A percentile compares a stretch with the other conserved stretches of the same genome.
Evolutionary conservation across 164 flowering plant species (phyloP).

Genomic region (Akebia trifoliata): DNA sequence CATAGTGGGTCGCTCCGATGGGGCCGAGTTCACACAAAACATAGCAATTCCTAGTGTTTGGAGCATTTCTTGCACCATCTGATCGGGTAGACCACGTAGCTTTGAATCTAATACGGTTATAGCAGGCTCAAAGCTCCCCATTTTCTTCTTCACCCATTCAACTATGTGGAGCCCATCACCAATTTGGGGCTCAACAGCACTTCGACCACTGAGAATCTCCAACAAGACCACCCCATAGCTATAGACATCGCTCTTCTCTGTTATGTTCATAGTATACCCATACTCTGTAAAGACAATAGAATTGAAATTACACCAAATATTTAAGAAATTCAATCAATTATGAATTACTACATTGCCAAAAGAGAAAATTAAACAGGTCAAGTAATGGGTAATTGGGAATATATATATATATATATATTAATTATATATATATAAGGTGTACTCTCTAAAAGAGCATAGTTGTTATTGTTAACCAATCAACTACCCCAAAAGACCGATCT

Average conservation of each 20-base stretch:
- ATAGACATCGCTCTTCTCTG: conserved; percentile 98
- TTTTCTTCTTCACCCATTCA: conserved; percentile 94
- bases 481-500: too few species aligned
- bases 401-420: too few species aligned
- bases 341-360: not conserved
- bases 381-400: too few species aligned
- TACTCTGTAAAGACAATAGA: conserved; percentile 56
- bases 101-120: conserved; percentile 63
- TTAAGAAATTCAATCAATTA: not conserved
- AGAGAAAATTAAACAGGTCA: not conserved
- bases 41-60: conserved; percentile 92
- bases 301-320: not conserved
- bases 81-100: conserved; percentile 75
- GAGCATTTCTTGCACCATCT: conserved; percentile 87
- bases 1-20: conserved; percentile 89
- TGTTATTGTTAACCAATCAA: too few species aligned
- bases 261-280: conserved; percentile 93
- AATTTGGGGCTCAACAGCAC: conserved; percentile 58
- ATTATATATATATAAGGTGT: too few species aligned
- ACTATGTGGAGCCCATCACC: conserved; percentile 87
- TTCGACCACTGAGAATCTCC: conserved; percentile 82
- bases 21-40: conserved; percentile 89
- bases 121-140: conserved; percentile 89
- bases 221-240: conserved; percentile 92
- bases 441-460: too few species aligned